Evolutionary conservation across 2,329 filamentous ascomycete species (phyloP).

Genomic region (Ophiostoma perfectum): DNA sequence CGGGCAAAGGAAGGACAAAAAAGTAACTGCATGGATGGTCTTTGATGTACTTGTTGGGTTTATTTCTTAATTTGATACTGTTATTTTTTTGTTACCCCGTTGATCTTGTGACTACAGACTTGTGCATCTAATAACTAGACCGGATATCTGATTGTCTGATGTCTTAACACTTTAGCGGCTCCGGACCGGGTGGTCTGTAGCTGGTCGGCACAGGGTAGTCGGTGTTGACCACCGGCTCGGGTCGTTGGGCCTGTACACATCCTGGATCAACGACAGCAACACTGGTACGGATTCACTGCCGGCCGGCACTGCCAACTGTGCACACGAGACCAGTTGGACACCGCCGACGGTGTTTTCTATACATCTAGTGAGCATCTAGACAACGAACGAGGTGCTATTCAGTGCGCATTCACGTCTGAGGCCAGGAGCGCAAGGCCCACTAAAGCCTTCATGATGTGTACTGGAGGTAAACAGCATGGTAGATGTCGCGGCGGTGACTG

Average conservation of each 20-base stretch:
- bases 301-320: conserved; percentile 31
- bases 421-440: neutral
- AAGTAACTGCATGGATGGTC: conserved; percentile 14
- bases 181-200: neutral
- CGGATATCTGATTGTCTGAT: too few relatives aligned
- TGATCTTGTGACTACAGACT: conserved; percentile 17
- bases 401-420: neutral
- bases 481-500: neutral
- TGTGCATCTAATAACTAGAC: too few relatives aligned
- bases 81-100: neutral
- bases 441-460: neutral
- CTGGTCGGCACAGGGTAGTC: neutral
- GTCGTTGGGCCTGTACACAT: neutral
- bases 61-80: neutral
- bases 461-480: neutral
- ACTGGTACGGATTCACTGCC: neutral
- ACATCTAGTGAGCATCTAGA: neutral
- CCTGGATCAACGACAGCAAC: neutral
- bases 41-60: conserved; percentile 11
- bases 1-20: conserved; percentile 8
- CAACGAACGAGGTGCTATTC: neutral
- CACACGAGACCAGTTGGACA: conserved; percentile 34
- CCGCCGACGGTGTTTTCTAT: conserved; percentile 28
- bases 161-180: neutral
- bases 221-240: neutral